A percentile compares a stretch with the other conserved stretches of the same genome.
Conservation (phyloP, 768 basidiomycete genomes). For the Tulasnella sp. region DNA sequence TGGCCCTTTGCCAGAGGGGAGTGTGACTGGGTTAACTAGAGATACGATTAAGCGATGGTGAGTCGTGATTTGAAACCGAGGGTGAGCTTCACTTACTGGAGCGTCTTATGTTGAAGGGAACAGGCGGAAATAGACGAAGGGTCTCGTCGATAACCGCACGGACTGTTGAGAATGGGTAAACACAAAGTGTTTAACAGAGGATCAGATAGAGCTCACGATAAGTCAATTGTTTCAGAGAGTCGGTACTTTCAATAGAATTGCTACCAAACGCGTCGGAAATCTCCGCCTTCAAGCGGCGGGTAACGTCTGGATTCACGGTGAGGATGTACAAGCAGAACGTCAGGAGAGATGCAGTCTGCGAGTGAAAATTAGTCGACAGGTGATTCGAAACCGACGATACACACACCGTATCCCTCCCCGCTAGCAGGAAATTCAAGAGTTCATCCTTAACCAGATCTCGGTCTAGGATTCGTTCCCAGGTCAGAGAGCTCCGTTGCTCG, state of each 20-base stretch:
- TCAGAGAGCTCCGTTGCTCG: background rate
- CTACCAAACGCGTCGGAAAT: background rate
- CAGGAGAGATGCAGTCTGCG: conserved; percentile 29
- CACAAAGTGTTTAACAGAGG: conserved; percentile 8
- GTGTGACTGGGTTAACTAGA: conserved; percentile 16
- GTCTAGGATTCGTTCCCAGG: background rate
- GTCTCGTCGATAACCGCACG: conserved; percentile 59
- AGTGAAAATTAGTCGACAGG: background rate
- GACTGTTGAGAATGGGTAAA: conserved; percentile 23
- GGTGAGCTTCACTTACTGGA: conserved; percentile 40
- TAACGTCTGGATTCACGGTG: conserved; percentile 15
- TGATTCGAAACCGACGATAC: no score
- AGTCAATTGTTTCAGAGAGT: conserved; percentile 62
- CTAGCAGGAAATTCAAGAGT: conserved; percentile 26
- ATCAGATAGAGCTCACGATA: conserved; percentile 1
- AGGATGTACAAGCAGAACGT: conserved; percentile 26
- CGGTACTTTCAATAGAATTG: conserved; percentile 55
- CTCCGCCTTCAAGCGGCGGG: background rate
- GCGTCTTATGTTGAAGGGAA: conserved; percentile 68
- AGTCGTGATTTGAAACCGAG: conserved; percentile 47
- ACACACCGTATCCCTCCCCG: conserved; percentile 16
- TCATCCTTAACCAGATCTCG: conserved; percentile 9
- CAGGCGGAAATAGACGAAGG: conserved; percentile 72
- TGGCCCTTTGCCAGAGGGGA: conserved; percentile 28
- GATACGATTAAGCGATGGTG: conserved; percentile 31